Conservation (phyloP, 2,329 filamentous ascomycete species). For the Penicillium fuscoglaucum region DNA sequence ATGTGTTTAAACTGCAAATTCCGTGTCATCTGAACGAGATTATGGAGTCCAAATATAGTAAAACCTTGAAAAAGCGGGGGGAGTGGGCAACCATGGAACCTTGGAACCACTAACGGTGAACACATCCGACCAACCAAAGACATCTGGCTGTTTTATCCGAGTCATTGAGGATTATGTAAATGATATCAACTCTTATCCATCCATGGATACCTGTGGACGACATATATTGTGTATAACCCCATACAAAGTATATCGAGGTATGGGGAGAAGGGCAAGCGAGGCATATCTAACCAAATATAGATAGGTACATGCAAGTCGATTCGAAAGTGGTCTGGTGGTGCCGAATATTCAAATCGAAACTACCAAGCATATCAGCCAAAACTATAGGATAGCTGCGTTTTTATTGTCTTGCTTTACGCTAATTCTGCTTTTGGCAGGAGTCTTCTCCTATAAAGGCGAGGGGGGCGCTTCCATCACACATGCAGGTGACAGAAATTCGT, state of each 20-base stretch:
- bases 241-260: background rate
- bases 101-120: background rate
- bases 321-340: background rate
- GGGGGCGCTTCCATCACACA: background rate
- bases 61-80: background rate
- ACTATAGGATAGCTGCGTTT: background rate
- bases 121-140: background rate
- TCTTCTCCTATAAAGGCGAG: too few relatives aligned
- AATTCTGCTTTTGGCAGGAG: background rate
- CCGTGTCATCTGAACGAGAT: too few relatives aligned
- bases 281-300: background rate
- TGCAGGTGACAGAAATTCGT: background rate
- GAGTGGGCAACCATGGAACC: background rate
- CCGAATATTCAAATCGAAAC: background rate
- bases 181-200: background rate
- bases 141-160: slow-evolving; percentile 5
- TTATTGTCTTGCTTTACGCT: background rate
- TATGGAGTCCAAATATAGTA: background rate
- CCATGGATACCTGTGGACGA: background rate
- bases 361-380: background rate
- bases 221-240: too few relatives aligned
- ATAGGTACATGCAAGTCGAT: background rate
- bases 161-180: background rate
- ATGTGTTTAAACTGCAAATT: background rate
- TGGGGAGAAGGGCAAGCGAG: background rate